Percentiles rank a stretch among this genome's conserved stretches.
These are phyloP conservation scores for Melanogaster broomeanus DNA, from an alignment of 768 basidiomycete species.

Conservation along the genomic window DNA sequence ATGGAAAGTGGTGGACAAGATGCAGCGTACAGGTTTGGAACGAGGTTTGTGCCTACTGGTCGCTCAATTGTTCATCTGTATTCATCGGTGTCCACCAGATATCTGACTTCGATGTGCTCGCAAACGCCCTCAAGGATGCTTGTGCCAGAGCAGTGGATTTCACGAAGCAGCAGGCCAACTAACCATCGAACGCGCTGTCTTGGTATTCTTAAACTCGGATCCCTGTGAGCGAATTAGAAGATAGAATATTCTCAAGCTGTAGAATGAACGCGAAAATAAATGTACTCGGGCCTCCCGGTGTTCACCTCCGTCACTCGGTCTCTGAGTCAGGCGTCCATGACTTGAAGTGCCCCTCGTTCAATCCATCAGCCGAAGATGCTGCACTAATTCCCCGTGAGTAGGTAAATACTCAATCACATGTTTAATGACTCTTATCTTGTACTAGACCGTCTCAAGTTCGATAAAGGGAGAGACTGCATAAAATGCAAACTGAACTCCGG, in stretches of 20 bases:
- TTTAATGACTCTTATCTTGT: slow-evolving; percentile 2
- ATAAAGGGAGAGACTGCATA: slow-evolving; percentile 67
- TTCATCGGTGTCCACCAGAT: slow-evolving; percentile 15
- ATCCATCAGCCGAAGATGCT: slow-evolving; percentile 63
- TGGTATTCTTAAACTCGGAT: not conserved
- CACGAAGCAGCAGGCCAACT: not conserved
- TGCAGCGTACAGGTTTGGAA: slow-evolving; percentile 35
- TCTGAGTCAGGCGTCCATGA: too few species aligned
- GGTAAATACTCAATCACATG: not conserved
- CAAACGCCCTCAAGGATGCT: slow-evolving; percentile 28
- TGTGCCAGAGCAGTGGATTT: slow-evolving; percentile 16
- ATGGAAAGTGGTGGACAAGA: slow-evolving; percentile 33
- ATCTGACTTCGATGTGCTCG: slow-evolving; percentile 33
- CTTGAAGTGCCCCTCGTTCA: too few species aligned
- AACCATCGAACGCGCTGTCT: not conserved
- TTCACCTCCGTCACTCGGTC: not conserved
- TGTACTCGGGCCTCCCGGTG: not conserved
- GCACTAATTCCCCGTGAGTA: slow-evolving; percentile 67
- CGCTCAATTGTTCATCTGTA: not conserved
- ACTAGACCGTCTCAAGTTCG: slow-evolving; percentile 67
- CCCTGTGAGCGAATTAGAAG: not conserved
- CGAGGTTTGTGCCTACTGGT: slow-evolving; percentile 20
- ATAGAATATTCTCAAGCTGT: too few species aligned
- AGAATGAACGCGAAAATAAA: too few species aligned
- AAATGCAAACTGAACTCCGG: slow-evolving; percentile 70